Conservation (phyloP, 495 filamentous ascomycete genomes). For the Sordaria brevicollis region DNA sequence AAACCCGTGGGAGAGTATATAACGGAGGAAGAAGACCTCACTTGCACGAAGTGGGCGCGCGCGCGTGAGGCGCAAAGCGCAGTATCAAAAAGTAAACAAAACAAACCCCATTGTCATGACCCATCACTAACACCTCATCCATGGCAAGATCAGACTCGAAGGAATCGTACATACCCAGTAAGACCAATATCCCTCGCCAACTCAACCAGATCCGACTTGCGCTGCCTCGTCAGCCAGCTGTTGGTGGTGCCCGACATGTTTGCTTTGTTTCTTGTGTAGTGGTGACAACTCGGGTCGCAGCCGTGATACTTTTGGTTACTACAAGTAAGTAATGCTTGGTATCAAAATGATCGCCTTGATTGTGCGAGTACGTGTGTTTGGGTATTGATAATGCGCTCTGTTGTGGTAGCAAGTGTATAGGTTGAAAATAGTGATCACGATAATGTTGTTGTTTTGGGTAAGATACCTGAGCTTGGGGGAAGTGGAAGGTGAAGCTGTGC, state of each 20-base stretch:
- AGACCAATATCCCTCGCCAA: constrained; percentile 65
- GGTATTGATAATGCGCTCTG: neutral
- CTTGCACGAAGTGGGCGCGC: neutral
- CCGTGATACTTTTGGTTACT: neutral
- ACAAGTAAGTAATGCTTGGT: neutral
- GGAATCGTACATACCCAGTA: constrained; percentile 47
- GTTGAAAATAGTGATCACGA: neutral
- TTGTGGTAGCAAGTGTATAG: neutral
- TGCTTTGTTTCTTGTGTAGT: neutral
- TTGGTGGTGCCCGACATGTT: constrained; percentile 32
- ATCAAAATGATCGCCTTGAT: constrained; percentile 18
- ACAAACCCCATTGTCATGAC: neutral
- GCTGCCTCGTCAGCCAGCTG: constrained; percentile 73
- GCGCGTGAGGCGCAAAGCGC: neutral
- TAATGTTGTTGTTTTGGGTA: neutral
- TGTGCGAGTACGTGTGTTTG: constrained; percentile 15
- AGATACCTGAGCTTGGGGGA: neutral
- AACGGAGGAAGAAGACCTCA: neutral
- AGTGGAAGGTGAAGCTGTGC: neutral
- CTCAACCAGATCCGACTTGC: constrained; percentile 71
- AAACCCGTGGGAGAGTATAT: neutral
- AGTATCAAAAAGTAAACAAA: neutral
- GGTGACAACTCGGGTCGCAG: neutral
- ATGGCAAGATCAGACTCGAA: constrained; percentile 3
- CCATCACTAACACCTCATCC: neutral